Percentiles rank a stretch among this genome's conserved stretches.
Conservation (phyloP, 2,329 filamentous ascomycete species). For the Scedosporium apiospermum region DNA sequence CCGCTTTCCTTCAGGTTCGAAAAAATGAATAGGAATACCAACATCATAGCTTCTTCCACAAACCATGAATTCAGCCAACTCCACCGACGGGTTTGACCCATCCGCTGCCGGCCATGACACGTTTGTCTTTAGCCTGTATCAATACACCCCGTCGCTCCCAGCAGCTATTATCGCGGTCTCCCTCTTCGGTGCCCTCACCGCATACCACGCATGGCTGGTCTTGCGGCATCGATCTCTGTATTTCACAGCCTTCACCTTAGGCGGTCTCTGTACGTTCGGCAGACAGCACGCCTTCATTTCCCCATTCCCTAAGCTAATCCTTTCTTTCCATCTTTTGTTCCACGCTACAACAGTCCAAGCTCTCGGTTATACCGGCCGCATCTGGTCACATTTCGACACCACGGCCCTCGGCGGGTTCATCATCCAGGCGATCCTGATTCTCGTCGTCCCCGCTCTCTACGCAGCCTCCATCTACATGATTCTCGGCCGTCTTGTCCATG, state of each 20-base stretch:
- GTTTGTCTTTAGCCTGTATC: neutral
- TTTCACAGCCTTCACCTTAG: neutral
- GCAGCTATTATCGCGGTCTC: neutral
- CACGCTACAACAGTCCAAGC: slow-evolving; percentile 17
- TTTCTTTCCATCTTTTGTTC: slow-evolving; percentile 8
- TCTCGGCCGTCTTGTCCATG: slow-evolving; percentile 31
- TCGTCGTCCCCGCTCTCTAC: slow-evolving; percentile 37
- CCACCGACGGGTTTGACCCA: too few relatives aligned
- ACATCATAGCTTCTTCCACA: too few relatives aligned
- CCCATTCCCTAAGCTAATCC: neutral
- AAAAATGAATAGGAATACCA: too few relatives aligned
- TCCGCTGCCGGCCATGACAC: too few relatives aligned
- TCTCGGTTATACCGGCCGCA: neutral
- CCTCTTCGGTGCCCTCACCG: neutral
- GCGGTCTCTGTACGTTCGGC: neutral
- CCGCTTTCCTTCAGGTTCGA: too few relatives aligned
- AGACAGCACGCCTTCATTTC: neutral
- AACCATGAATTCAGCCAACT: too few relatives aligned
- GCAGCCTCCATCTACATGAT: slow-evolving; percentile 43
- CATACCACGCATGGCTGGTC: neutral
- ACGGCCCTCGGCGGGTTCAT: slow-evolving; percentile 27
- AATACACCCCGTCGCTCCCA: neutral
- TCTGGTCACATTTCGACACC: slow-evolving; percentile 15
- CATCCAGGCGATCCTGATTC: slow-evolving; percentile 31
- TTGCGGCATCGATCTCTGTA: neutral